A percentile compares a stretch with the other conserved stretches of the same genome.
These are phyloP conservation scores for Scedosporium aurantiacum DNA, from an alignment of 2,329 filamentous ascomycete genomes.

Conservation along the genomic window DNA sequence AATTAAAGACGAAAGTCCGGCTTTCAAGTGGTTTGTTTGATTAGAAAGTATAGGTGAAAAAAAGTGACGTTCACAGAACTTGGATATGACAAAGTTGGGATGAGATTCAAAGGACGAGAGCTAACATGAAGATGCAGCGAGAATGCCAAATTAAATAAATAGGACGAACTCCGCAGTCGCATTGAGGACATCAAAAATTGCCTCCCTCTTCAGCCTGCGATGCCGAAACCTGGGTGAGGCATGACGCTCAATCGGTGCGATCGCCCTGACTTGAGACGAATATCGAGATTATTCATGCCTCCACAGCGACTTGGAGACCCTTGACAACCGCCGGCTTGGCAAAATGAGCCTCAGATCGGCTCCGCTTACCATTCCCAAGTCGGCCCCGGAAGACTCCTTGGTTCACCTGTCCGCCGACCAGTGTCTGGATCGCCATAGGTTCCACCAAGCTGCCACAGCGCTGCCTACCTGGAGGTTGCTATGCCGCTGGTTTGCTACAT, in stretches of 20 bases:
- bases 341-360: background rate
- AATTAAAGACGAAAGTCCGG: conserved; percentile 1
- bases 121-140: background rate
- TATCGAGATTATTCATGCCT: background rate
- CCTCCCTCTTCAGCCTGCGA: background rate
- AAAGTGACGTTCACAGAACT: background rate
- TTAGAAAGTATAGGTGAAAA: background rate
- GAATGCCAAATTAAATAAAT: background rate
- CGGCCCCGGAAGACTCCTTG: background rate
- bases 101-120: background rate
- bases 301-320: background rate
- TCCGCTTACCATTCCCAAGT: background rate
- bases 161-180: background rate
- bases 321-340: background rate
- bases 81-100: background rate
- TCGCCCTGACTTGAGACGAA: background rate
- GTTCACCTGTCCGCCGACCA: background rate
- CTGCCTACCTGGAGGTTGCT: background rate
- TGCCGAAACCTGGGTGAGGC: background rate
- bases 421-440: background rate
- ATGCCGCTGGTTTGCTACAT: background rate
- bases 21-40: background rate
- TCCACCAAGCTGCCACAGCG: background rate
- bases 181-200: background rate
- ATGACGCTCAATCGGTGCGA: background rate